Evolutionary conservation across 208 protist genomes (phyloP).

Genomic region (Leishmania braziliensis): DNA sequence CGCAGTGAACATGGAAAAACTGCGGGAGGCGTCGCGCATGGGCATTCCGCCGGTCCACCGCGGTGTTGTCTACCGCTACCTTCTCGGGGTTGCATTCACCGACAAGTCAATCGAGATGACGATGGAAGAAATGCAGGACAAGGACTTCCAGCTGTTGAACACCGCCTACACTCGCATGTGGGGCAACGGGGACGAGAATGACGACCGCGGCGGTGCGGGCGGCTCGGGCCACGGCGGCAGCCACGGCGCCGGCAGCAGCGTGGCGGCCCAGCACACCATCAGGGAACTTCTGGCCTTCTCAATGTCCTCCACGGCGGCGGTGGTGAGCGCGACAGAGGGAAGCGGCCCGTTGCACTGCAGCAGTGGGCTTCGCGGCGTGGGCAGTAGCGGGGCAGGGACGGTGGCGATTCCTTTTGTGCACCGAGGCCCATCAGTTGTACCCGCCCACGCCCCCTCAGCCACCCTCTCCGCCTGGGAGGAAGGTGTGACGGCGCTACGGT

Average conservation of each 20-base stretch:
- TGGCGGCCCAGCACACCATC: constrained; percentile 20
- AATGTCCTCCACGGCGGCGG: constrained; percentile 11
- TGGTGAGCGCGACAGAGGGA: constrained; percentile 1
- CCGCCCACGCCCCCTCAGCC: constrained; percentile 2
- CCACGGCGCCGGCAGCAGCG: constrained; percentile 4
- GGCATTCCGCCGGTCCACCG: constrained; percentile 71
- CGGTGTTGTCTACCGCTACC: constrained; percentile 82
- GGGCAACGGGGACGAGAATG: constrained; percentile 26
- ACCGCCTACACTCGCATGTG: constrained; percentile 44
- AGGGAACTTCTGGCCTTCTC: constrained; percentile 25
- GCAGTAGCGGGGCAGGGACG: neutral
- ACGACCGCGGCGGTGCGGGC: constrained; percentile 18
- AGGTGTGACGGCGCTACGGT: constrained; percentile 27
- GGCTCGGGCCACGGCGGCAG: constrained; percentile 8
- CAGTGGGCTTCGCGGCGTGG: constrained; percentile 4
- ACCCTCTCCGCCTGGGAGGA: constrained; percentile 34
- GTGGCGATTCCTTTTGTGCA: constrained; percentile 24
- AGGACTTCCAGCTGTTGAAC: constrained; percentile 69
- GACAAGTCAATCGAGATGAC: constrained; percentile 89
- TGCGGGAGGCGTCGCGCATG: constrained; percentile 76
- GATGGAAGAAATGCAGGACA: constrained; percentile 80
- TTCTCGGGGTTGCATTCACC: constrained; percentile 71
- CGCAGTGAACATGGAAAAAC: constrained; percentile 58
- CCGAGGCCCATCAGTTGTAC: constrained; percentile 18
- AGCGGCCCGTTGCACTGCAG: constrained; percentile 20